Base-by-base conservation (phyloP, 805 yeast genomes). In the Pichia nanzhaoensis region DNA sequence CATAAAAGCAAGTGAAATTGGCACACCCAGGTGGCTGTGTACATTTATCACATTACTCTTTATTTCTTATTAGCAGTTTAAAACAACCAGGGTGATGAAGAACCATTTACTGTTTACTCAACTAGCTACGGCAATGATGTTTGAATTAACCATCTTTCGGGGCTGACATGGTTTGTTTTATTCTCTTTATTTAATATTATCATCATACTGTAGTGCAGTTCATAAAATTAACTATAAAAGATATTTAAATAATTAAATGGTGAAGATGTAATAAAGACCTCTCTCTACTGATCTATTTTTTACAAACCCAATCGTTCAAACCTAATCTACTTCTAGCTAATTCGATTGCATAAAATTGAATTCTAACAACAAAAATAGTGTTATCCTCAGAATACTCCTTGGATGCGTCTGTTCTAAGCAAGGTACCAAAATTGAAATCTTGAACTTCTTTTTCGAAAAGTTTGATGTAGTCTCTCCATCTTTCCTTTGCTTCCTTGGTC, bases 291-390 rank as follows among this genome's bases (percentile, higher is more conserved):
- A 24, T n/a, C 30, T 24, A 24, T 51, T 69, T 62, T 50, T 68
- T 67, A 46, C 63, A 66, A 45, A 80, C 74, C 99, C 99, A 93
- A 68, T 93, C 96, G 68, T 93, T 93, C 58, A 85, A 74, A 32
- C 95, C 95, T 53, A 75, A 75, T 64, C 80, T 85, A 71, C 93
- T 93, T 75, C 99, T 84, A 49, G 87, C 88, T 52, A 93, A 84
- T 71, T 93, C 99, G 60, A 89, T 76, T 45, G 96, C 96, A 58
- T 90, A 85, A 63, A 93, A 93, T 69, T 93, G 98, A 61, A 91
- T 78, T 69, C 98, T 82, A 48, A 91, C 93, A 10, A 73, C 96
- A 56, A 93, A 91, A 43, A 89, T 84, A 38, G 98, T 86, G 47
- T 83, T 80, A 38, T 80, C 77, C 68, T 91, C 87, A 39, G 78